Conservation (phyloP, 305 asterid species). For the Solanum hybrid region DNA sequence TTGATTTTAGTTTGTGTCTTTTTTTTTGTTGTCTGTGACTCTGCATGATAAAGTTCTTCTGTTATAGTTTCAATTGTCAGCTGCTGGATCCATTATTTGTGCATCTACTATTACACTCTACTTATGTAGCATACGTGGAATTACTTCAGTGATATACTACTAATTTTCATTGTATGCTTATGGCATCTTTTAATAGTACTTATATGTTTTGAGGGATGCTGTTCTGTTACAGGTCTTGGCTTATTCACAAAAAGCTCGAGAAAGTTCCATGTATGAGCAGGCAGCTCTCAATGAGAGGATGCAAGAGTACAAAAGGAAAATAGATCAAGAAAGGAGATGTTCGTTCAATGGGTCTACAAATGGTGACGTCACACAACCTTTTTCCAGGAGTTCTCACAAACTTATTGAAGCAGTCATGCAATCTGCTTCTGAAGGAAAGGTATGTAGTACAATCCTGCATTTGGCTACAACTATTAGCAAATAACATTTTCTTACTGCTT, state of each 20-base stretch:
- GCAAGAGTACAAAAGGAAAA: slow-evolving; percentile 64
- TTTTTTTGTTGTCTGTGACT: neutral
- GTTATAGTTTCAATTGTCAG: neutral
- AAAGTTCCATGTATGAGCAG: slow-evolving; percentile 60
- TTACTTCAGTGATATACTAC: neutral
- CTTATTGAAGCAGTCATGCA: slow-evolving; percentile 81
- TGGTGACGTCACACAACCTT: slow-evolving; percentile 39
- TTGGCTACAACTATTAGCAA: neutral
- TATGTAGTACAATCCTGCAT: slow-evolving; percentile 17
- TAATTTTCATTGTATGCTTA: neutral
- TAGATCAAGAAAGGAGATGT: slow-evolving; percentile 50
- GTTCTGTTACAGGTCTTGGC: slow-evolving; percentile 55
- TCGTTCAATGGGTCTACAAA: slow-evolving; percentile 39
- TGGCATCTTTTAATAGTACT: neutral
- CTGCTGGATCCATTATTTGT: neutral
- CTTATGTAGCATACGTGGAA: neutral
- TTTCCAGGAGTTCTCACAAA: slow-evolving; percentile 58
- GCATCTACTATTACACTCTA: neutral
- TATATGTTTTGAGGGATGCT: neutral
- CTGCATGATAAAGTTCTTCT: neutral
- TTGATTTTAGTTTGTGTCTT: neutral
- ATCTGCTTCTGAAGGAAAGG: slow-evolving; percentile 83
- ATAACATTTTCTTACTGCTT: neutral
- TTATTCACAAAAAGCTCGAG: slow-evolving; percentile 68
- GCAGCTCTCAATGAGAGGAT: slow-evolving; percentile 68